Evolutionary conservation across 1,139 yeast genomes (phyloP), one percentile per base, ranked within the genome.

Genomic region (Taiozyma onychis): DNA sequence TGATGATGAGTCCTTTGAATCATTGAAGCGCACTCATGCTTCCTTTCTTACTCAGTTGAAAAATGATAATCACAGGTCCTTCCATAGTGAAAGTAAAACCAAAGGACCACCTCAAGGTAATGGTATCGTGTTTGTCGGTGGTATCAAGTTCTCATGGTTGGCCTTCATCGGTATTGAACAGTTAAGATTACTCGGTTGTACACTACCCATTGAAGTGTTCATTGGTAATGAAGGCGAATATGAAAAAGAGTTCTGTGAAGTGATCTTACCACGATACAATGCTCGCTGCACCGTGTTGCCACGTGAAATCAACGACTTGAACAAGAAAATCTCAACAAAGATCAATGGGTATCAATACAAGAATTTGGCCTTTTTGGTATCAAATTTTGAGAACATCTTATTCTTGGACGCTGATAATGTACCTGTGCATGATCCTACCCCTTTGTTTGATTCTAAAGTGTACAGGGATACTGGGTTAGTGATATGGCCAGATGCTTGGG

Each of bases 401-500:
- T 79, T 83, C 57, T 61, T 85, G 46, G 93, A 85, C 62, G 82
- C 88, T 10, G 91, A 85, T 64, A 80, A 83, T 61, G 76, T 81
- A 58, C 87, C 88, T 9, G 67, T 81, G 39, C 67, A 63, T 43
- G 75, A 79, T 54, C 76, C 83, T 26, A 85, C 81, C 48, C 68
- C 72, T 49, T 64, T 83, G 39, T 81, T 79, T 52, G 56, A 61
- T 5, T 63, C 72, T 49, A 57, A 65, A 16, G 65, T 65, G 4
- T 74, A 64, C 57, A 42, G 53, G 14, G 58, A 68, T 10, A 55
- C 59, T 26, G 74, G 75, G 2, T 51, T 76, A 39, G 65, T 76
- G 2, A 45, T 83, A n/a, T 85, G 91, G 91, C 90, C 91, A 4
- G 89, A 83, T 62, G 79, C 78, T 51, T 84, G 89, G 88, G 70